Conservation (phyloP, 2,329 filamentous ascomycete genomes). For the Zymoseptoria tritici region DNA sequence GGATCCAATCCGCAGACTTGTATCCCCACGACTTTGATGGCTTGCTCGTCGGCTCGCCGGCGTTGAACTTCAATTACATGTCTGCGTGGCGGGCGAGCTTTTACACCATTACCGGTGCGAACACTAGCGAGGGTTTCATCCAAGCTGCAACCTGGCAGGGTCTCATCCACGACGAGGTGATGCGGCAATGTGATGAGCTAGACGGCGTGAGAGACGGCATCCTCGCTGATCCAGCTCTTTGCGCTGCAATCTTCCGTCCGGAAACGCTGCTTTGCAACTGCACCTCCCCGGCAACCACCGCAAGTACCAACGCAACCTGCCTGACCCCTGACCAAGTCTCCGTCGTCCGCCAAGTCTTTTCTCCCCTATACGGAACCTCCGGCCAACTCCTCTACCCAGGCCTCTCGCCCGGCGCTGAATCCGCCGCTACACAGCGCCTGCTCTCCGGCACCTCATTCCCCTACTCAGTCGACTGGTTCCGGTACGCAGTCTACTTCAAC, state of each 20-base stretch:
- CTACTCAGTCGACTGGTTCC: conserved; percentile 44
- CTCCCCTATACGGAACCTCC: conserved; percentile 31
- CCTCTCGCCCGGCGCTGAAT: conserved; percentile 27
- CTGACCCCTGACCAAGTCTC: conserved; percentile 36
- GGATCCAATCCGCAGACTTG: conserved; percentile 36
- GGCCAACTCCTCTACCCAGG: conserved; percentile 13
- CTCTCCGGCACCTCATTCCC: conserved; percentile 38
- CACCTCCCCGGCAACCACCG: conserved; percentile 24
- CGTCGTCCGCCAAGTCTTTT: conserved; percentile 35
- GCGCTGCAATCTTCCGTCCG: conserved; percentile 32
- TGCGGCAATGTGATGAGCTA: conserved; percentile 42
- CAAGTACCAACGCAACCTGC: conserved; percentile 36
- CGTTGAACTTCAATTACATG: conserved; percentile 36
- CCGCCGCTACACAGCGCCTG: conserved; percentile 31
- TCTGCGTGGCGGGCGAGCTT: conserved; percentile 37
- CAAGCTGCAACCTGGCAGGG: conserved; percentile 30
- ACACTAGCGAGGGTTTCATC: conserved; percentile 33
- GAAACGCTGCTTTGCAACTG: conserved; percentile 29
- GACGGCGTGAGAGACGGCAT: conserved; percentile 43
- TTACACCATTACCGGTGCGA: conserved; percentile 31
- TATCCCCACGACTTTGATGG: conserved; percentile 43
- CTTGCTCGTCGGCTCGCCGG: conserved; percentile 38
- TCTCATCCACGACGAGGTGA: conserved; percentile 35
- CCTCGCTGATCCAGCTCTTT: conserved; percentile 37
- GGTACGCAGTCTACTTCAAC: conserved; percentile 42